Evolutionary conservation across 495 filamentous ascomycete species (phyloP).

Genomic region (Penicillium arizonense): DNA sequence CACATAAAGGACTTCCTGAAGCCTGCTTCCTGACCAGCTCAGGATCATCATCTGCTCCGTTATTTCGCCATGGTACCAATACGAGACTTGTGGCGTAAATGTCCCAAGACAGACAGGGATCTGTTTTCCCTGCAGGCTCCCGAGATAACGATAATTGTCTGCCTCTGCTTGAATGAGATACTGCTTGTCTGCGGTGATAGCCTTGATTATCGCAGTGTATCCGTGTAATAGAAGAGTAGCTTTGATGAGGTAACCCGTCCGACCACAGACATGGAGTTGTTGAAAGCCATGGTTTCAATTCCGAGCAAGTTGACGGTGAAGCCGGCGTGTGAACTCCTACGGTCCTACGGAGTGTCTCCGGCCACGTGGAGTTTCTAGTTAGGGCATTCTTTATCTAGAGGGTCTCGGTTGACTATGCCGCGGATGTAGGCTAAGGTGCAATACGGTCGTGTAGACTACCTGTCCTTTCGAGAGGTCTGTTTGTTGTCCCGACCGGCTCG

Average conservation of each 20-base stretch:
- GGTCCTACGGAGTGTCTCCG: background rate
- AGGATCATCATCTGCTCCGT: background rate
- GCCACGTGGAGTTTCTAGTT: slow-evolving; percentile 4
- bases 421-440: slow-evolving; percentile 9
- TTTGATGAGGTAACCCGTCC: slow-evolving; percentile 6
- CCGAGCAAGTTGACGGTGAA: slow-evolving; percentile 4
- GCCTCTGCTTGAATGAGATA: slow-evolving; percentile 29
- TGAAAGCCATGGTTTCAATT: slow-evolving; percentile 1
- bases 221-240: slow-evolving; percentile 3
- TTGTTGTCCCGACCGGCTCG: slow-evolving; percentile 7
- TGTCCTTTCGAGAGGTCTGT: slow-evolving; percentile 14
- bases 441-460: slow-evolving; percentile 18
- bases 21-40: background rate
- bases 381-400: slow-evolving; percentile 4
- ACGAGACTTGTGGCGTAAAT: slow-evolving; percentile 13
- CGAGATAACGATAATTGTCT: slow-evolving; percentile 29
- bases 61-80: slow-evolving; percentile 3
- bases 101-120: slow-evolving; percentile 38
- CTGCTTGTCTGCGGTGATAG: slow-evolving; percentile 6
- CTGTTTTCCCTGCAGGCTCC: slow-evolving; percentile 29
- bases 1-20: too few species aligned
- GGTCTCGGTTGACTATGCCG: slow-evolving; percentile 3
- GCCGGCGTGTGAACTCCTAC: slow-evolving; percentile 1
- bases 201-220: slow-evolving; percentile 10
- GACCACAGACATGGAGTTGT: slow-evolving; percentile 6